These are phyloP conservation scores for Cercospora janseana DNA, from an alignment of 2,329 filamentous ascomycete genomes.

Conservation along the genomic window DNA sequence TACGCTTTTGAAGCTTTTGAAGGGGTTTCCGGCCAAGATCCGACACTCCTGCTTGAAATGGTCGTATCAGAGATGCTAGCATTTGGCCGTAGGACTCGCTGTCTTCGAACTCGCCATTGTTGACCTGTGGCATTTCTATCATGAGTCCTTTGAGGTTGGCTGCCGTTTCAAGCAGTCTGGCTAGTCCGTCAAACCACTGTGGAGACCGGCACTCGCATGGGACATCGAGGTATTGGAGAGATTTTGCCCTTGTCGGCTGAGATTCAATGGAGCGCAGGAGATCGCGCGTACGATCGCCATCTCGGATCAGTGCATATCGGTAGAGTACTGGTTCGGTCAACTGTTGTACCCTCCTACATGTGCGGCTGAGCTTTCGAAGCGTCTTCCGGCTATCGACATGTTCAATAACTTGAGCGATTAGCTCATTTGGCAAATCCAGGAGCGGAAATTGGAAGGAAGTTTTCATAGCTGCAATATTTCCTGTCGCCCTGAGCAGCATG, in stretches of 20 bases:
- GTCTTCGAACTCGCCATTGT: conserved; percentile 25
- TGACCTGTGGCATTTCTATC: conserved; percentile 28
- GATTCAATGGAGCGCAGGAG: background rate
- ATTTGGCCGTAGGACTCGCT: conserved; percentile 21
- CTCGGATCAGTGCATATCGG: conserved; percentile 20
- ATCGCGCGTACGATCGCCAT: conserved; percentile 6
- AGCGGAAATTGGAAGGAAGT: conserved; percentile 23
- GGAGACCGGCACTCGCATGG: conserved; percentile 15
- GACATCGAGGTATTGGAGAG: conserved; percentile 19
- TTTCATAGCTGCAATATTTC: conserved; percentile 20
- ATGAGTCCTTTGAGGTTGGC: conserved; percentile 21
- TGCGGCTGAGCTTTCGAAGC: conserved; percentile 21
- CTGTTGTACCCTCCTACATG: conserved; percentile 22
- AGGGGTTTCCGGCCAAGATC: conserved; percentile 12
- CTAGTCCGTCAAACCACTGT: conserved; percentile 18
- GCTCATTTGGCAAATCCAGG: conserved; percentile 28
- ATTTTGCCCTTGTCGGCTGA: conserved; percentile 15
- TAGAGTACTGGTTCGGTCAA: conserved; percentile 27
- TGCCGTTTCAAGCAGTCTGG: conserved; percentile 12
- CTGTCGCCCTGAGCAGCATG: conserved; percentile 10
- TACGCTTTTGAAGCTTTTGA: conserved; percentile 23
- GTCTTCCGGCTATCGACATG: conserved; percentile 21
- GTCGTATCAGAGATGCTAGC: conserved; percentile 16
- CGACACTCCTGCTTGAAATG: conserved; percentile 20
- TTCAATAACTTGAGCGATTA: conserved; percentile 26